Base-by-base conservation (phyloP, 371 early-diverging fungal genomes). In the Synchytrium microbalum region DNA sequence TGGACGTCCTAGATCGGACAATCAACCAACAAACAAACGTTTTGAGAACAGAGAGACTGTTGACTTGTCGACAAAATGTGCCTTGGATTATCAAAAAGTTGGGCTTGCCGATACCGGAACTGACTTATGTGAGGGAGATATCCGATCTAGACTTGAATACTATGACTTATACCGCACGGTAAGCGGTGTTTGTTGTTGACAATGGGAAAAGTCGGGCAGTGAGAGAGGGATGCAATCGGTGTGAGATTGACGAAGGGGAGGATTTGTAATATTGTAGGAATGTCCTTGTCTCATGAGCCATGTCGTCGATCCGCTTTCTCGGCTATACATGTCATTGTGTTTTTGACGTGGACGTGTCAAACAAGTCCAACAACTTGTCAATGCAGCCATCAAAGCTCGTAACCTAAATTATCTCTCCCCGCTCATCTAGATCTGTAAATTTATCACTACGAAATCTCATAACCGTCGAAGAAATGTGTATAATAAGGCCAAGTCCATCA, bases 11-110 rank as follows among this genome's bases (percentile, higher is more conserved):
- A 58, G 77, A 86, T 64, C 82, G 93, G 38, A 72, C 74, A 2
- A 80, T 98, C 23, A 90, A 92, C 71, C 19, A 5, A 14, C 79
- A 78, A 27, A 90, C 92, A 0, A 93, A 95, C 61, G 68, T 92
- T 32, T 79, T 97, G 30, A 83, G 79, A 58, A 92, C 96, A 0
- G 93, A 94, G 79, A 84, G 98, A 26, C 82, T 97, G 23, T 81
- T 97, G 62, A 88, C 90, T 60, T 87, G 88, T 54, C 84, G 86
- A 63, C 98, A 97, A 71, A 85, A 85, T 68, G 86, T 89, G 10
- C 98, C 98, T 14, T 73, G 69, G 64, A 52, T 77, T 61, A 62
- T 77, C 32, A 63, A 64, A 1, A 23, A 62, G 14, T 25, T 80
- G 26, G 73, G 72, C 25, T 54, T 75, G 19, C 67, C 69, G 46